These are phyloP conservation scores for Elongisporangium prolatum DNA, from an alignment of 352 stramenopile species.

Conservation along the genomic window DNA sequence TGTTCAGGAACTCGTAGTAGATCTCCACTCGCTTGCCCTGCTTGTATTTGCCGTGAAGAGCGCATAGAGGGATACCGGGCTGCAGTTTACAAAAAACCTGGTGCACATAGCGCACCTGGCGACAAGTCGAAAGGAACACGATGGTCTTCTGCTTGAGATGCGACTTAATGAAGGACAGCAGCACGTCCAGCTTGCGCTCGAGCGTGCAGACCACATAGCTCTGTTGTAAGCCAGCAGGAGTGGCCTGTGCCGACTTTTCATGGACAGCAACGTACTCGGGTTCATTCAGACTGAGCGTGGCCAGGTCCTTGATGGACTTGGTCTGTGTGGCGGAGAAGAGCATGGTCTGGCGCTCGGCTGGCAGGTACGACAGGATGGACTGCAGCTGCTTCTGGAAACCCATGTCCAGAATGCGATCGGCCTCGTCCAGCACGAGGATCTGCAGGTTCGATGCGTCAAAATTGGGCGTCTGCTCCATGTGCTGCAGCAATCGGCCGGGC, in stretches of 20 bases:
- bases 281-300: slow-evolving; percentile 91
- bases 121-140: slow-evolving; percentile 97
- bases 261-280: slow-evolving; percentile 98
- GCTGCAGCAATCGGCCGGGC: slow-evolving; percentile 95
- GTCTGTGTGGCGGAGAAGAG: slow-evolving; percentile 98
- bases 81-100: slow-evolving; percentile 96
- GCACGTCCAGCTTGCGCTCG: slow-evolving; percentile 96
- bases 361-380: slow-evolving; percentile 96
- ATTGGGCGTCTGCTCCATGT: slow-evolving; percentile 98
- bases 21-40: slow-evolving; percentile 97
- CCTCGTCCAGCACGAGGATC: slow-evolving; percentile 98
- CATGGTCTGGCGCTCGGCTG: slow-evolving; percentile 92
- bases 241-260: slow-evolving; percentile 88
- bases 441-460: slow-evolving; percentile 95
- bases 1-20: slow-evolving; percentile 98
- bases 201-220: slow-evolving; percentile 94
- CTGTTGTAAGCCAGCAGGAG: slow-evolving; percentile 92
- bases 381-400: slow-evolving; percentile 99
- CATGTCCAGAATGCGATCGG: slow-evolving; percentile 98
- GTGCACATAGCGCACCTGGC: slow-evolving; percentile 95
- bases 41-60: slow-evolving; percentile 98
- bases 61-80: slow-evolving; percentile 94
- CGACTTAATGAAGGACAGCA: slow-evolving; percentile 98
- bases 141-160: slow-evolving; percentile 99
- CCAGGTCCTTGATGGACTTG: slow-evolving; percentile 96